A percentile compares a stretch with the other conserved stretches of the same genome.
Conservation (phyloP, 176 grass and related monocot species). For the Oryza longistaminata region DNA sequence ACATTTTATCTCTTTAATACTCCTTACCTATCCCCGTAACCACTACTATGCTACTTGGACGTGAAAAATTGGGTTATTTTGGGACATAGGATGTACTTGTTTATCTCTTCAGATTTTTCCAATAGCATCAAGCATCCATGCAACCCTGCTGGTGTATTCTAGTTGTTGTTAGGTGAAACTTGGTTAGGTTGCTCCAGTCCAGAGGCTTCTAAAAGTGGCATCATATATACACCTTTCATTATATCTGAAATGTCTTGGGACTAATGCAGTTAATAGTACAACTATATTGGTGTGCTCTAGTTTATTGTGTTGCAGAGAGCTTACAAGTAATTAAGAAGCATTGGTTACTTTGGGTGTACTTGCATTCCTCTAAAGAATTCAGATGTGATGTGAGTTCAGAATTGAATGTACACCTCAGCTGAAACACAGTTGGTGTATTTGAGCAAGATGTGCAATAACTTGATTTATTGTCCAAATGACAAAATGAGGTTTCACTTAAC, state of each 20-base stretch:
- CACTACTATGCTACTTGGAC: too few species aligned
- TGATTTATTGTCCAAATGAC: neutral
- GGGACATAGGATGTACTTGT: neutral
- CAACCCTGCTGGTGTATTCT: too few species aligned
- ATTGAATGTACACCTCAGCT: neutral
- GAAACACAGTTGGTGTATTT: neutral
- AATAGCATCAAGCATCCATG: neutral
- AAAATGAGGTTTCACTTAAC: neutral
- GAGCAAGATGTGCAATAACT: neutral
- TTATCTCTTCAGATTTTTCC: neutral
- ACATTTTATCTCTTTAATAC: too few species aligned
- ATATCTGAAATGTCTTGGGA: neutral
- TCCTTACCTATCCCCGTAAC: too few species aligned
- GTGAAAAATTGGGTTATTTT: too few species aligned
- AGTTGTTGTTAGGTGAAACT: neutral
- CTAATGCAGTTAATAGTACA: neutral
- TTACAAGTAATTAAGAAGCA: neutral
- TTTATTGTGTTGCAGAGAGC: neutral
- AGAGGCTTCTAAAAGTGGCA: slow-evolving; percentile 12
- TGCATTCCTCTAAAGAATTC: neutral
- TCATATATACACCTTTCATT: neutral
- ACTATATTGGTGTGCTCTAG: neutral
- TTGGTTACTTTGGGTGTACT: neutral
- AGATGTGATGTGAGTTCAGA: neutral
- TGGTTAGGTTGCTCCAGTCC: neutral